phyloP scores from a whole-genome alignment of 2,329 filamentous ascomycete genomes.

The Xylariaceae sp. region DNA sequence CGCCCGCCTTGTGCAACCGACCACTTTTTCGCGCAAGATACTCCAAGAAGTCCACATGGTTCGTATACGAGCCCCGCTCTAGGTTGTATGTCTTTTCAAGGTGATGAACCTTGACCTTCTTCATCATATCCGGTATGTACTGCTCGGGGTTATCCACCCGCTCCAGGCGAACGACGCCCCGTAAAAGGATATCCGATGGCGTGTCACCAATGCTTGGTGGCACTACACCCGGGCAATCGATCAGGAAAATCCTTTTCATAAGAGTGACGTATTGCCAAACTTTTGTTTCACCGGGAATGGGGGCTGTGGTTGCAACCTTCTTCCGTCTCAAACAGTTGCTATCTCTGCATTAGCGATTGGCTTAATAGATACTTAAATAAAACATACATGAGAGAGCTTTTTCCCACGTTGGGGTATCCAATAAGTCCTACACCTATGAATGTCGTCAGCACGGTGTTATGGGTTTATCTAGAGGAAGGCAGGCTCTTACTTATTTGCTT shows the following conservation, averaged over 20 bases:
- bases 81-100: constrained; percentile 91
- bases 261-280: constrained; percentile 97
- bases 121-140: constrained; percentile 81
- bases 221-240: constrained; percentile 95
- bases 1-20: constrained; percentile 82
- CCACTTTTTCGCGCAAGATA: constrained; percentile 82
- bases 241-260: constrained; percentile 89
- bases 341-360: no score
- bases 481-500: constrained; percentile 65
- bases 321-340: no score
- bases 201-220: constrained; percentile 82
- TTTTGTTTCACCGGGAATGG: constrained; percentile 94
- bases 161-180: constrained; percentile 89
- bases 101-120: constrained; percentile 77
- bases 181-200: constrained; percentile 80
- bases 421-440: constrained; percentile 57
- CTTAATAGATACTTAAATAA: no score
- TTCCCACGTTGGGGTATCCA: constrained; percentile 86
- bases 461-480: constrained; percentile 49
- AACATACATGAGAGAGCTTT: constrained; percentile 96
- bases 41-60: constrained; percentile 80
- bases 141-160: constrained; percentile 96
- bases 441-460: no score
- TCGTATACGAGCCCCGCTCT: constrained; percentile 59
- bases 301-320: constrained; percentile 88